Conservation (phyloP, 306 rosid genomes). For the Clitoria ternatea region DNA sequence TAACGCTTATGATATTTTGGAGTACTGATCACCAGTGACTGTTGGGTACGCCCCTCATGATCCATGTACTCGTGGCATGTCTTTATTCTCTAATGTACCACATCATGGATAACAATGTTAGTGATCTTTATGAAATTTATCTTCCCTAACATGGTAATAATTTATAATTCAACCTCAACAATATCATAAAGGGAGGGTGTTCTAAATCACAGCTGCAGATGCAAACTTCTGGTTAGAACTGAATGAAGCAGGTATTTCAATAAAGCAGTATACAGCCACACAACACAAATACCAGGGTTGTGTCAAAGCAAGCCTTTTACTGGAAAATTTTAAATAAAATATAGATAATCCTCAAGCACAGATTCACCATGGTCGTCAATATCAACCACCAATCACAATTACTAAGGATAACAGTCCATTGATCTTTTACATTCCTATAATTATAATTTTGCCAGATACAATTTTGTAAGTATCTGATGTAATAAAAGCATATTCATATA, state of each 20-base stretch:
- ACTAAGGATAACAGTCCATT: not conserved
- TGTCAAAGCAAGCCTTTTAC: not conserved
- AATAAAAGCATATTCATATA: not conserved
- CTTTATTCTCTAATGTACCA: slow-evolving; percentile 61
- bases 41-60: slow-evolving; percentile 81
- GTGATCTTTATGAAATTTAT: slow-evolving; percentile 1
- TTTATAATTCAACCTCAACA: not conserved
- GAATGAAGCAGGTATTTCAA: not conserved
- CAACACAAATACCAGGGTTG: slow-evolving; percentile 3
- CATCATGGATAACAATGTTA: slow-evolving; percentile 11
- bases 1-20: slow-evolving; percentile 89
- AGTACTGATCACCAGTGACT: slow-evolving; percentile 70
- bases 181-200: slow-evolving; percentile 6
- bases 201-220: slow-evolving; percentile 15
- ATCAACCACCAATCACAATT: not conserved
- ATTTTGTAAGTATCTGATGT: not conserved
- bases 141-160: slow-evolving; percentile 13
- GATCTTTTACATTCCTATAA: not conserved
- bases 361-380: slow-evolving; percentile 5
- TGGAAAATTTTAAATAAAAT: not conserved
- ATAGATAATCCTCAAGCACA: not conserved
- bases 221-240: slow-evolving; percentile 10
- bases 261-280: not conserved
- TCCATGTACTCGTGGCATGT: slow-evolving; percentile 79
- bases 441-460: not conserved